A percentile compares a stretch with the other conserved stretches of the same genome.
Evolutionary conservation across 2,329 filamentous ascomycete species (phyloP).

Genomic region (Diaporthe batatas): DNA sequence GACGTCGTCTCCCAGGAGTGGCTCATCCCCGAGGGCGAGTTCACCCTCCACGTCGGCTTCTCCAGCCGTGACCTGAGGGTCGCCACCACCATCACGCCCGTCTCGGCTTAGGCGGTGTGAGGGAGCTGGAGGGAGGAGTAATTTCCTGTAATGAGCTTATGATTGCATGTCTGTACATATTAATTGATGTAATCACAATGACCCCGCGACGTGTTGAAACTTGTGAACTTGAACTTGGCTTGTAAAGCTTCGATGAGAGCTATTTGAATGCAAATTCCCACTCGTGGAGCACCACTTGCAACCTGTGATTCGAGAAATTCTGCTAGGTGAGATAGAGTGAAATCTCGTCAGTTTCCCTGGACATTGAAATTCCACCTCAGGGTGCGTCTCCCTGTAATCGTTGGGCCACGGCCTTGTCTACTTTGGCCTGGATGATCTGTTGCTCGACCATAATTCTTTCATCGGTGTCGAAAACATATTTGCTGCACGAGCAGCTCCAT

Average conservation of each 20-base stretch:
- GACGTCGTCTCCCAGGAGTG: slow-evolving; percentile 59
- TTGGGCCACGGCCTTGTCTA: background rate
- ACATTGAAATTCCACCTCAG: background rate
- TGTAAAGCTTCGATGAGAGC: background rate
- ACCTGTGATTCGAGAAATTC: background rate
- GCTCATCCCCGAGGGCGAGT: slow-evolving; percentile 52
- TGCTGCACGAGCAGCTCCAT: too few relatives aligned
- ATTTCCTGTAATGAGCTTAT: slow-evolving; percentile 19
- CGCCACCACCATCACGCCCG: slow-evolving; percentile 31
- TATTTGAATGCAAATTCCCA: background rate
- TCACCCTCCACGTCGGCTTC: slow-evolving; percentile 50
- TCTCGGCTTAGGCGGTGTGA: slow-evolving; percentile 27
- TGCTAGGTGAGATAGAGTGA: background rate
- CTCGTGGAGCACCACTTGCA: background rate
- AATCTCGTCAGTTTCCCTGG: background rate
- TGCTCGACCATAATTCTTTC: too few relatives aligned
- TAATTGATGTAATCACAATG: slow-evolving; percentile 25
- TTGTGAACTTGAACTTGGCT: background rate
- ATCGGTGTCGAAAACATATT: too few relatives aligned
- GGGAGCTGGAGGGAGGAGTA: background rate
- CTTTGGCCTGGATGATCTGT: background rate
- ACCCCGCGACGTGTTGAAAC: background rate
- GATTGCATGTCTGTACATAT: slow-evolving; percentile 23
- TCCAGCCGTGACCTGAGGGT: slow-evolving; percentile 47
- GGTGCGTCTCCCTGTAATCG: background rate